These are phyloP conservation scores for Wallacemonas collosoma DNA, from an alignment of 208 protist species.

Conservation along the genomic window DNA sequence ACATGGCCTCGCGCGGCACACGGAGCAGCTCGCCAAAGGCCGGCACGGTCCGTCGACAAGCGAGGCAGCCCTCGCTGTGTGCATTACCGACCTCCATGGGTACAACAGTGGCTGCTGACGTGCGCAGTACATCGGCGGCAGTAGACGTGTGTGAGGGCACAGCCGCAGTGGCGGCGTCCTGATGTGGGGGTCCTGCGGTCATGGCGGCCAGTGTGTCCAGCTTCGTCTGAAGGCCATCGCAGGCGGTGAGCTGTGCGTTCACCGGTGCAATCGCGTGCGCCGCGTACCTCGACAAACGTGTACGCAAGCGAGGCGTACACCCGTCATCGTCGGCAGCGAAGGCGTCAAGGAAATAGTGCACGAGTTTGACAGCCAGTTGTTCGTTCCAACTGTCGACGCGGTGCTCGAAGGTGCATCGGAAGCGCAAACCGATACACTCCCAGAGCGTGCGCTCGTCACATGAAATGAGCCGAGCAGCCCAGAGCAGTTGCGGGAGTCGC, in stretches of 20 bases:
- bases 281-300: conserved; percentile 45
- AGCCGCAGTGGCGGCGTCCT: not conserved
- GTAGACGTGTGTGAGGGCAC: not conserved
- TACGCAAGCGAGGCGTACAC: conserved; percentile 3
- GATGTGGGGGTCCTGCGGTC: too few species aligned
- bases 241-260: conserved; percentile 4
- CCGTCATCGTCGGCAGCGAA: conserved; percentile 12
- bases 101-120: conserved; percentile 23
- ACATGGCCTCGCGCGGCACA: conserved; percentile 69
- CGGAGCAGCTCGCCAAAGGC: conserved; percentile 70
- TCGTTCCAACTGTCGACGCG: conserved; percentile 77
- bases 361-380: conserved; percentile 80
- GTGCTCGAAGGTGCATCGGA: conserved; percentile 33
- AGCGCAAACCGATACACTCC: conserved; percentile 51
- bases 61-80: conserved; percentile 71
- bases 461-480: conserved; percentile 56
- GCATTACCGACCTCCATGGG: conserved; percentile 38
- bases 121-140: not conserved
- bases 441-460: conserved; percentile 76
- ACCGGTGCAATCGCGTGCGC: conserved; percentile 43
- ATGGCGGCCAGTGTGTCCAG: not conserved
- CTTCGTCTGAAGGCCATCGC: conserved; percentile 1
- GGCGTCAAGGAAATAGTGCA: conserved; percentile 37
- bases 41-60: conserved; percentile 46
- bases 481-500: conserved; percentile 29